phyloP scores from a whole-genome alignment of 2,329 filamentous ascomycete species.

The Aspergillus quadrilineatus region DNA sequence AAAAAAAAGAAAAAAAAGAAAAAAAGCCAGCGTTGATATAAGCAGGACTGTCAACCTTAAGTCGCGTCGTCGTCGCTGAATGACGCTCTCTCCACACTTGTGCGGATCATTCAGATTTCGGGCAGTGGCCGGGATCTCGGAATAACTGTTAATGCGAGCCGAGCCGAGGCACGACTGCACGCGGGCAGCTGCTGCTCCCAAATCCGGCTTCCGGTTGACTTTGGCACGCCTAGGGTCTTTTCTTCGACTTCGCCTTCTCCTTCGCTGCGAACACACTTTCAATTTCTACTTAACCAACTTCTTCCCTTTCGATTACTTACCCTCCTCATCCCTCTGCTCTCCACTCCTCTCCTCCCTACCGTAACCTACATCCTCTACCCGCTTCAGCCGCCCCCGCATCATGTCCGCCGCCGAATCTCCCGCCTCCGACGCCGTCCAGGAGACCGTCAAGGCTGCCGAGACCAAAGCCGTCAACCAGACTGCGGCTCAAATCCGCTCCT shows the following conservation, averaged over 20 bases:
- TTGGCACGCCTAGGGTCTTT: neutral
- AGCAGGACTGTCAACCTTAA: neutral
- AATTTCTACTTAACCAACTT: neutral
- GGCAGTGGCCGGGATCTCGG: neutral
- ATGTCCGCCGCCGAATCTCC: conserved; percentile 34
- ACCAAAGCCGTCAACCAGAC: conserved; percentile 43
- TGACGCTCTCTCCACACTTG: neutral
- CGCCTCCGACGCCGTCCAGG: conserved; percentile 29
- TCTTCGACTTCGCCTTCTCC: conserved; percentile 2
- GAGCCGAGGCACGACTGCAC: conserved; percentile 27
- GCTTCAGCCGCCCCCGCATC: conserved; percentile 12
- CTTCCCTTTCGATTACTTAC: neutral
- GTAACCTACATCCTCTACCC: conserved; percentile 5
- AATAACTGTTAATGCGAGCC: conserved; percentile 17
- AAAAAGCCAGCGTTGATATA: neutral
- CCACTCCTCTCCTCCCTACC: neutral
- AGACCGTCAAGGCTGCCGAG: conserved; percentile 30
- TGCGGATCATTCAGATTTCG: neutral
- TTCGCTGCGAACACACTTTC: neutral
- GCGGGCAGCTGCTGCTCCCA: conserved; percentile 6
- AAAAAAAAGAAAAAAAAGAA: neutral
- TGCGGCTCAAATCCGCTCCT: conserved; percentile 69
- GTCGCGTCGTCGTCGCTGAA: neutral
- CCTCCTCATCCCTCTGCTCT: neutral
- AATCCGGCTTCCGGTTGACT: conserved; percentile 5